Evolutionary conservation across 495 filamentous ascomycete species (phyloP).

Genomic region (Xylaria bambusicola): DNA sequence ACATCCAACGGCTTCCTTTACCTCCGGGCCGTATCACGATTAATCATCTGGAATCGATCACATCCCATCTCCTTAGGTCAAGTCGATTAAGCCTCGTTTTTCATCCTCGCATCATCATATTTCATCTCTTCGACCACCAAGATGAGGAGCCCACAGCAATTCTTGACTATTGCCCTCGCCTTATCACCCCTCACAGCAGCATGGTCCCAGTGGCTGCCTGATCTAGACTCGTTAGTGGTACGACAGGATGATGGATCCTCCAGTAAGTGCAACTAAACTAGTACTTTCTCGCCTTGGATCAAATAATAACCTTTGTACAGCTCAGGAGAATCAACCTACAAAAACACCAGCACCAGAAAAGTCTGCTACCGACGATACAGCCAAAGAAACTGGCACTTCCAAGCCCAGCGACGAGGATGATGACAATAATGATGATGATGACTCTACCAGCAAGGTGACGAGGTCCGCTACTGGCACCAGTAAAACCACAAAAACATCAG

Average conservation of each 20-base stretch:
- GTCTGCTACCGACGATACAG: constrained; percentile 13
- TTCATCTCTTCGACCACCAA: constrained; percentile 15
- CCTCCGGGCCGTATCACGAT: not conserved
- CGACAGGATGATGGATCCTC: constrained; percentile 35
- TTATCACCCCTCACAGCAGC: constrained; percentile 38
- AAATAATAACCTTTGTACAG: constrained; percentile 16
- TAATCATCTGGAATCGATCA: not conserved
- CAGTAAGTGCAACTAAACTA: constrained; percentile 18
- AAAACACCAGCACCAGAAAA: constrained; percentile 21
- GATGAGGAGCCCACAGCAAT: constrained; percentile 18
- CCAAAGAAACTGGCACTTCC: constrained; percentile 15
- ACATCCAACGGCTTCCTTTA: not conserved
- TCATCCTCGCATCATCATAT: not conserved
- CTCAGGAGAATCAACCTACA: constrained; percentile 21
- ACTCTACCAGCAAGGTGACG: constrained; percentile 21
- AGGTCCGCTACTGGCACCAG: constrained; percentile 31
- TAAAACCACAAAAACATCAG: constrained; percentile 41
- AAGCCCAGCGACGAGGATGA: constrained; percentile 10
- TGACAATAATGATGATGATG: constrained; percentile 1
- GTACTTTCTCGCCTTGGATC: not conserved
- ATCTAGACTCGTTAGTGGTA: constrained; percentile 40
- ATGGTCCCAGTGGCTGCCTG: constrained; percentile 37
- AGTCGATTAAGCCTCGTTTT: not conserved
- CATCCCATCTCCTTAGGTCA: not conserved
- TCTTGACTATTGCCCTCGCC: constrained; percentile 38